These are phyloP conservation scores for Firmiana major DNA, from an alignment of 345 rosid species.

Conservation along the genomic window DNA sequence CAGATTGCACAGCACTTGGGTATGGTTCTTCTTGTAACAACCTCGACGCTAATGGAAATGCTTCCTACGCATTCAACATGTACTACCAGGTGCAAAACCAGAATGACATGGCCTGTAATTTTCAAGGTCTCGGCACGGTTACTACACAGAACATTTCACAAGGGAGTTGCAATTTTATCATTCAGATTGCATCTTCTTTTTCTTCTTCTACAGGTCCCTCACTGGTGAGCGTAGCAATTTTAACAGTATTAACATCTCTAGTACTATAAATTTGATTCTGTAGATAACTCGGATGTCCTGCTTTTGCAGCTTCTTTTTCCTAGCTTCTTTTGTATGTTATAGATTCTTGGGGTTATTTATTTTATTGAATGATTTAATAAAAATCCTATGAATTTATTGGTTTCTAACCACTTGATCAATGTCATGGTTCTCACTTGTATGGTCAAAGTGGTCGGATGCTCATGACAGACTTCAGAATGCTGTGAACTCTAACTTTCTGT, in stretches of 20 bases:
- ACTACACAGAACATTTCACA: slow-evolving; percentile 55
- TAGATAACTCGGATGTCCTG: slow-evolving; percentile 6
- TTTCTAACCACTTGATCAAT: not conserved
- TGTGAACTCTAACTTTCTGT: not conserved
- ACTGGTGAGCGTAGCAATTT: not conserved
- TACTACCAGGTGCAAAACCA: slow-evolving; percentile 66
- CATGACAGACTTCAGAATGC: too few relatives aligned
- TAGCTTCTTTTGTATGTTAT: not conserved
- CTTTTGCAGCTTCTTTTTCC: not conserved
- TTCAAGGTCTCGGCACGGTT: slow-evolving; percentile 52
- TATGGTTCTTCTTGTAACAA: slow-evolving; percentile 62
- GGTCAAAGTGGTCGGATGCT: not conserved
- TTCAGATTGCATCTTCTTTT: slow-evolving; percentile 41
- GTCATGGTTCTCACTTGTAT: not conserved
- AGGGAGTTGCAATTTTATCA: slow-evolving; percentile 57
- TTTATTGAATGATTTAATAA: slow-evolving; percentile 3
- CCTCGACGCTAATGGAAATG: slow-evolving; percentile 54
- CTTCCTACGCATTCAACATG: slow-evolving; percentile 71
- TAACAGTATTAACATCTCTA: not conserved
- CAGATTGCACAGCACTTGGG: slow-evolving; percentile 66
- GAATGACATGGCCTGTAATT: slow-evolving; percentile 56
- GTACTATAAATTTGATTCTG: slow-evolving; percentile 8
- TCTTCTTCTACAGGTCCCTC: slow-evolving; percentile 18
- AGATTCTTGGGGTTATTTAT: slow-evolving; percentile 3
- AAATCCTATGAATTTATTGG: not conserved